Conservation (phyloP, 1,284 basidiomycete genomes). For the Sporisorium scitamineum region DNA sequence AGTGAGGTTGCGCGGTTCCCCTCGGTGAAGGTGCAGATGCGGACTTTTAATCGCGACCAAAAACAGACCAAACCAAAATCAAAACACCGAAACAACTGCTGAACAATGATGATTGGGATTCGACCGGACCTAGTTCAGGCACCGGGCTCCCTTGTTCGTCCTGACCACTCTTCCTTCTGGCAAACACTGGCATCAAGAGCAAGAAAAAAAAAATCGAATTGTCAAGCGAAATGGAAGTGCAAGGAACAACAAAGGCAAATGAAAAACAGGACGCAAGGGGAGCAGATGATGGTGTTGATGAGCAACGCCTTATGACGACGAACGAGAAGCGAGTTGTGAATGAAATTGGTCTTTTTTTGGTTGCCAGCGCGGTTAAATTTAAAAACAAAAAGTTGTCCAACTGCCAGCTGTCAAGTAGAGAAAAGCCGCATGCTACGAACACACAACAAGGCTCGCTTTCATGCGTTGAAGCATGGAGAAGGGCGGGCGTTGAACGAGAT, state of each 20-base stretch:
- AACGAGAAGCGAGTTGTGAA: too few species aligned
- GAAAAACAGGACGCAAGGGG: not conserved
- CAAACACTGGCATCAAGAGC: not conserved
- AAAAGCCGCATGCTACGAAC: constrained; percentile 6
- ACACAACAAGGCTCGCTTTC: not conserved
- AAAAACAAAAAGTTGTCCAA: not conserved
- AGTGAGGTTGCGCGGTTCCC: not conserved
- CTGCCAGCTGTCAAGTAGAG: constrained; percentile 18
- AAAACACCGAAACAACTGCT: too few species aligned
- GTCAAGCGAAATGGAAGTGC: too few species aligned
- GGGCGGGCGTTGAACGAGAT: not conserved
- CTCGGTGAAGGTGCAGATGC: not conserved
- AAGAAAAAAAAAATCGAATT: too few species aligned
- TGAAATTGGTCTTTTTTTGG: too few species aligned
- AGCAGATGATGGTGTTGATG: not conserved
- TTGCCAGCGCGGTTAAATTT: constrained; percentile 5
- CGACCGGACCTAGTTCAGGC: too few species aligned
- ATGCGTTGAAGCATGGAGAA: not conserved
- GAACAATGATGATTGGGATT: too few species aligned
- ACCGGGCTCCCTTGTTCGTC: not conserved
- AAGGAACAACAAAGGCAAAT: too few species aligned
- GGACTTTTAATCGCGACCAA: not conserved
- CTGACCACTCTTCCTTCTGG: not conserved
- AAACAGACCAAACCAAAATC: too few species aligned
- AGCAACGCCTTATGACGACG: not conserved